phyloP scores from a whole-genome alignment of 306 rosid species.

The Vigna reflexopilosa region DNA sequence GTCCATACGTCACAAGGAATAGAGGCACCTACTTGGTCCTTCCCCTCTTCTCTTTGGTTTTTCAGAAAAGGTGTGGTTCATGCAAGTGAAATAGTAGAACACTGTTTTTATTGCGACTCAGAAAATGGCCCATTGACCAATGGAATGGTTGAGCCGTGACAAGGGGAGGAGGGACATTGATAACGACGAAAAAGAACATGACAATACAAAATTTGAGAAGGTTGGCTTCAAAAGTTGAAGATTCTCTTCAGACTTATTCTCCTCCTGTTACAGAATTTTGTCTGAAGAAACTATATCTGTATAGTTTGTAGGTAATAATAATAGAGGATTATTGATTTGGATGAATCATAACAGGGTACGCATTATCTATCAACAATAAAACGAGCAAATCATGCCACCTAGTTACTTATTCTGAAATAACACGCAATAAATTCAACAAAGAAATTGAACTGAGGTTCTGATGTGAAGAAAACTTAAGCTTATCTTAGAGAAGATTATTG shows the following conservation, averaged over 20 bases:
- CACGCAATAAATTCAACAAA: background rate
- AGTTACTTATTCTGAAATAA: background rate
- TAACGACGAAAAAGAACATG: constrained; percentile 1
- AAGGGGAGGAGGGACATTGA: background rate
- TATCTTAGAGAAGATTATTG: background rate
- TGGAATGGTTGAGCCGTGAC: background rate
- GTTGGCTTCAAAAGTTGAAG: background rate
- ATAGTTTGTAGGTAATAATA: background rate
- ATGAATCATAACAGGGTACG: background rate
- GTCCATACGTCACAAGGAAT: background rate
- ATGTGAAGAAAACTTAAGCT: background rate
- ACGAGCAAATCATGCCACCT: background rate
- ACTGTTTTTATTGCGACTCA: constrained; percentile 40
- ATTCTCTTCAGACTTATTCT: constrained; percentile 8
- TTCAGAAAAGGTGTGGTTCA: constrained; percentile 17
- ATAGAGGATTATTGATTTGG: background rate
- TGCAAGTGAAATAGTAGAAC: constrained; percentile 13
- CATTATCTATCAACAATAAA: background rate
- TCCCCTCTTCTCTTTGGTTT: background rate
- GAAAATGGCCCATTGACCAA: constrained; percentile 41
- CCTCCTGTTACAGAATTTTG: background rate
- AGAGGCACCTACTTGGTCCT: background rate
- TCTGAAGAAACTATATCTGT: background rate
- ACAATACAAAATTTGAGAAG: background rate
- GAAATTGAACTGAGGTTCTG: background rate